phyloP scores from a whole-genome alignment of 2,329 filamentous ascomycete species.

The Ophiostoma sp. region DNA sequence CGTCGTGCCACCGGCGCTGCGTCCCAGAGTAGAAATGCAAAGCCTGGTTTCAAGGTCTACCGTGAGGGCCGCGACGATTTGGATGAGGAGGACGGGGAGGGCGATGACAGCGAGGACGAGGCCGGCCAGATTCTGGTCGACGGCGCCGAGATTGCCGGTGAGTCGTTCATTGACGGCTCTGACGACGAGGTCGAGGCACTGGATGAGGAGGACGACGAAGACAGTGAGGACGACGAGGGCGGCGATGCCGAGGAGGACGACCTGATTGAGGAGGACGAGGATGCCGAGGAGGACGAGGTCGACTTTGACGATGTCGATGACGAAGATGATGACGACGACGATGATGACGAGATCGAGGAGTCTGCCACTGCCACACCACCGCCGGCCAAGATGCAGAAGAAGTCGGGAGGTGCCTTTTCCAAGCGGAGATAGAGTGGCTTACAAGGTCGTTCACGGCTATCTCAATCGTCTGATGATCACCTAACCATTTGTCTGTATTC shows the following conservation, averaged over 20 bases:
- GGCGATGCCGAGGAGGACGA: slow-evolving; percentile 62
- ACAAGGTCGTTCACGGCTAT: not conserved
- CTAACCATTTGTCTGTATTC: not conserved
- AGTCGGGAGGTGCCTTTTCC: slow-evolving; percentile 30
- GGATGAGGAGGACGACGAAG: slow-evolving; percentile 37
- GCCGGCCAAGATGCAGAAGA: slow-evolving; percentile 37
- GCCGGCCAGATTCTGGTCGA: slow-evolving; percentile 36
- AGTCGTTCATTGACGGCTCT: slow-evolving; percentile 25
- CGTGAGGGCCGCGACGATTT: slow-evolving; percentile 67
- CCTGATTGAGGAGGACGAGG: slow-evolving; percentile 82
- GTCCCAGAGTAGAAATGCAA: not conserved
- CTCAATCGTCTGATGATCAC: not conserved
- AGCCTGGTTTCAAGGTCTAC: slow-evolving; percentile 45
- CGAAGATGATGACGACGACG: slow-evolving; percentile 35
- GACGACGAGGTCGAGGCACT: slow-evolving; percentile 49
- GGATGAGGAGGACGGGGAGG: slow-evolving; percentile 38
- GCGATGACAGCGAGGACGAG: slow-evolving; percentile 26
- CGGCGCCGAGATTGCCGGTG: slow-evolving; percentile 29
- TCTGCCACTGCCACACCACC: slow-evolving; percentile 33
- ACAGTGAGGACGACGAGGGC: slow-evolving; percentile 33
- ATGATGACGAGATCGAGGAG: slow-evolving; percentile 34
- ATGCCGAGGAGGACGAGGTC: slow-evolving; percentile 50
- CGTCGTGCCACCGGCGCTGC: not conserved
- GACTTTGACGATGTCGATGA: slow-evolving; percentile 26
- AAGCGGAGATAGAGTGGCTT: slow-evolving; percentile 31